A percentile compares a stretch with the other conserved stretches of the same genome.
Evolutionary conservation across 805 yeast species (phyloP).

Genomic region (Ogataea naganishii): DNA sequence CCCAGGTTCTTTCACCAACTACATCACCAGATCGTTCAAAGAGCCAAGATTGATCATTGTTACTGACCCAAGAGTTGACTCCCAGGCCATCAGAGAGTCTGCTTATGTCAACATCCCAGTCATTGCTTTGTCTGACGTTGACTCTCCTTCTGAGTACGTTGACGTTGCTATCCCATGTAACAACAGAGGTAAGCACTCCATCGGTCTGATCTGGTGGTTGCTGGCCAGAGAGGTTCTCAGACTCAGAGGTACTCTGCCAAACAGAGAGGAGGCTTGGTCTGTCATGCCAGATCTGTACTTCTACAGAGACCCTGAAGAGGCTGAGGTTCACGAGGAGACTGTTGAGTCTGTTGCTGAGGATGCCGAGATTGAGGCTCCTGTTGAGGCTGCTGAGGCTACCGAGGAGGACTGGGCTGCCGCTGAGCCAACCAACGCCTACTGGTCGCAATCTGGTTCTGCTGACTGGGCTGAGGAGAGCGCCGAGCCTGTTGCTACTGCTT

Average conservation of each 20-base stretch:
- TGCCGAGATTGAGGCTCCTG: constrained; percentile 54
- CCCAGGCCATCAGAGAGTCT: constrained; percentile 99
- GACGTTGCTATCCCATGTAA: constrained; percentile 99
- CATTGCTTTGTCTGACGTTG: constrained; percentile 97
- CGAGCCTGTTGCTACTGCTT: constrained; percentile 28
- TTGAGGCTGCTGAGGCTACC: constrained; percentile 57
- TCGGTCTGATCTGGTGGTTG: constrained; percentile 99
- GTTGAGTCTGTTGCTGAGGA: constrained; percentile 59
- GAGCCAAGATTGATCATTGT: constrained; percentile 99
- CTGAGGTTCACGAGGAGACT: constrained; percentile 68
- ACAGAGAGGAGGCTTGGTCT: constrained; percentile 96
- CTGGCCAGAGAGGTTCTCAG: constrained; percentile 98
- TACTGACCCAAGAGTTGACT: constrained; percentile 99
- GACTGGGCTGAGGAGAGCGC: constrained; percentile 52
- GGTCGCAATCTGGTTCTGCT: constrained; percentile 47
- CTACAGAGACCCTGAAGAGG: constrained; percentile 99
- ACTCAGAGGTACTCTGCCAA: constrained; percentile 94
- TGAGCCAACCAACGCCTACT: constrained; percentile 63
- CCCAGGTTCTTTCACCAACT: constrained; percentile 99
- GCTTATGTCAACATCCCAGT: constrained; percentile 99
- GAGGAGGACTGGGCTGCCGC: constrained; percentile 32
- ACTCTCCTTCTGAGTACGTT: constrained; percentile 97
- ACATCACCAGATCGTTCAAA: constrained; percentile 99
- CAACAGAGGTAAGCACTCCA: constrained; percentile 99
- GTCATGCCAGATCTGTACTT: constrained; percentile 99